Conservation (phyloP, 2,329 filamentous ascomycete species). For the Pleomassaria siparia region DNA sequence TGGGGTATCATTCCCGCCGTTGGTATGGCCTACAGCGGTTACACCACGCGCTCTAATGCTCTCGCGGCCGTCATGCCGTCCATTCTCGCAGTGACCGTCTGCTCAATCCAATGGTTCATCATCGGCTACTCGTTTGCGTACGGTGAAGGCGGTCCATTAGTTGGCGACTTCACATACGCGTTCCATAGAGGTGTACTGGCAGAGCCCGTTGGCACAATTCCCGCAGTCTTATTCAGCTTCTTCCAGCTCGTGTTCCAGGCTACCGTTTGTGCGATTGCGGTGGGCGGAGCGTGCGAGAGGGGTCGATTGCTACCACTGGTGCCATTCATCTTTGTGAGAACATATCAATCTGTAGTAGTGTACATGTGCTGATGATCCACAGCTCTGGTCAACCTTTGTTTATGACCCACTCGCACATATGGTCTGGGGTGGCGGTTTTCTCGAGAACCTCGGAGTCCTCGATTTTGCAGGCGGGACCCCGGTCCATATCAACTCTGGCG, state of each 20-base stretch:
- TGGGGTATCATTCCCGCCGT: conserved; percentile 57
- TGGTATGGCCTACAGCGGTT: conserved; percentile 54
- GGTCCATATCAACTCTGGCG: conserved; percentile 41
- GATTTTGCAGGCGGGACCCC: conserved; percentile 52
- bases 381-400: conserved; percentile 54
- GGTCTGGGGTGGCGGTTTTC: conserved; percentile 52
- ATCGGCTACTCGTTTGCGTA: conserved; percentile 54
- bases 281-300: conserved; percentile 53
- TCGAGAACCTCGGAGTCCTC: conserved; percentile 48
- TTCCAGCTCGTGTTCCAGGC: conserved; percentile 55
- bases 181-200: conserved; percentile 51
- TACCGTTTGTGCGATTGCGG: conserved; percentile 54
- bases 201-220: conserved; percentile 53
- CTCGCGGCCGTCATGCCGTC: conserved; percentile 53
- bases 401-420: conserved; percentile 53
- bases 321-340: conserved; percentile 49
- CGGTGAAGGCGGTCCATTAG: conserved; percentile 48
- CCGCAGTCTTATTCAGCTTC: conserved; percentile 54
- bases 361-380: neutral
- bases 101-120: conserved; percentile 55
- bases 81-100: conserved; percentile 51
- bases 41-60: conserved; percentile 52
- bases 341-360: neutral
- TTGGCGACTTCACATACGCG: conserved; percentile 50
- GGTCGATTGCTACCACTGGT: conserved; percentile 50